Evolutionary conservation across 331 rosid genomes (phyloP), one percentile per base, ranked within the genome.

Genomic region (Telfairia occidentalis): DNA sequence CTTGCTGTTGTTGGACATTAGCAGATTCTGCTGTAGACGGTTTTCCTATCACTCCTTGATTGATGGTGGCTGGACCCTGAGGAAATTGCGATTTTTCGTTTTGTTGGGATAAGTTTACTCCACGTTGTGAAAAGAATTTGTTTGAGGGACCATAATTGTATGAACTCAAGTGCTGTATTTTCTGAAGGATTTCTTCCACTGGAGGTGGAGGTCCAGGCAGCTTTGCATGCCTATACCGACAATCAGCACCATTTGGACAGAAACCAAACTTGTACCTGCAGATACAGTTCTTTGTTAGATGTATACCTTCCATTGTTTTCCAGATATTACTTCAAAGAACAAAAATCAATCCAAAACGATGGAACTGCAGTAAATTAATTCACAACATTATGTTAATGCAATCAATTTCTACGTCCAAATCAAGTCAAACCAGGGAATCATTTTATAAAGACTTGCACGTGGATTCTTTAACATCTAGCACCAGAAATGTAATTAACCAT

Each of bases 231-330:
- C 99, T 90, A 78, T 95, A 95, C 60, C 99, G 97, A 82, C 99
- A 95, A 79, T 95, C 99, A 43, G 99, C 84, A 63, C 99, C 99
- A 83, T 95, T 95, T 74, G 99, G 99, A 81, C 99, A 95, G 84
- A 95, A 95, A 45, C 99, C 99, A 74, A 92, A 85, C 89, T 92
- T 95, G 91, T 90, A 95, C 99, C 99, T 95, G 88, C 81, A 84
- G 80, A 70, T 48, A 76, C 76, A 74, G 40, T 71, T 77, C 61
- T 42, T 18, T 18, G 40, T 59, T 59, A 54, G 53, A 45, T 38
- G 32, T 40, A 26, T 16, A 71, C 13, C 37, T 42, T 70, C 74
- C 55, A 69, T 13, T 13, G 74, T 7, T 43, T 45, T 29, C n/a
- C 53, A 50, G 18, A 4, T 1, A 49, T 0, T 49, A 49, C 55